Conservation (phyloP, 1,284 basidiomycete genomes). For the Ustilago xerochloae region DNA sequence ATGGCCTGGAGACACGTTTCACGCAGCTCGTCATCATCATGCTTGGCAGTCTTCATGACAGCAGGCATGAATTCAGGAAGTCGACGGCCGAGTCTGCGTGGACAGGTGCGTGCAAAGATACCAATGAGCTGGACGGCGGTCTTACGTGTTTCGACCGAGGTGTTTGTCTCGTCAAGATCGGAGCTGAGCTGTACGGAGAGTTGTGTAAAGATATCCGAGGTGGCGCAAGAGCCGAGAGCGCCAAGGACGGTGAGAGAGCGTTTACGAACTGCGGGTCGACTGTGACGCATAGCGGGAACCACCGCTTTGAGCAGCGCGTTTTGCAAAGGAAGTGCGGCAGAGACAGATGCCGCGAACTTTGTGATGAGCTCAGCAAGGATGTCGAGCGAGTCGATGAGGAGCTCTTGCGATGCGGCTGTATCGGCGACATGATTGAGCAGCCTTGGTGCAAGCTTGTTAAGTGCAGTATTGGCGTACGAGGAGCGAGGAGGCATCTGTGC, state of each 20-base stretch:
- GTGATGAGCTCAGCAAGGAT: conserved; percentile 90
- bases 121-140: conserved; percentile 84
- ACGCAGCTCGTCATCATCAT: conserved; percentile 77
- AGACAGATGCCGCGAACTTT: conserved; percentile 71
- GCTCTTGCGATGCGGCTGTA: conserved; percentile 77
- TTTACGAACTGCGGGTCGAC: conserved; percentile 52
- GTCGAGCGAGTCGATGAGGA: conserved; percentile 86
- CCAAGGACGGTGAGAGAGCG: conserved; percentile 72
- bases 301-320: conserved; percentile 77
- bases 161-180: conserved; percentile 36
- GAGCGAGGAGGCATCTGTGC: conserved; percentile 84
- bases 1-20: conserved; percentile 74
- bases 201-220: conserved; percentile 58
- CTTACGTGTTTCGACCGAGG: conserved; percentile 73
- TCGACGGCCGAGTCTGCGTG: conserved; percentile 52
- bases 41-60: conserved; percentile 77
- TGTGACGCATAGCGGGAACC: conserved; percentile 68
- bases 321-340: conserved; percentile 69
- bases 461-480: conserved; percentile 81
- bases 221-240: conserved; percentile 73
- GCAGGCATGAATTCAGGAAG: conserved; percentile 72
- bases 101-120: conserved; percentile 70
- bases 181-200: conserved; percentile 48
- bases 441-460: conserved; percentile 85
- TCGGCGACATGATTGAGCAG: conserved; percentile 75